Conservation (phyloP, 2,329 filamentous ascomycete species). For the Whalleya microplaca region DNA sequence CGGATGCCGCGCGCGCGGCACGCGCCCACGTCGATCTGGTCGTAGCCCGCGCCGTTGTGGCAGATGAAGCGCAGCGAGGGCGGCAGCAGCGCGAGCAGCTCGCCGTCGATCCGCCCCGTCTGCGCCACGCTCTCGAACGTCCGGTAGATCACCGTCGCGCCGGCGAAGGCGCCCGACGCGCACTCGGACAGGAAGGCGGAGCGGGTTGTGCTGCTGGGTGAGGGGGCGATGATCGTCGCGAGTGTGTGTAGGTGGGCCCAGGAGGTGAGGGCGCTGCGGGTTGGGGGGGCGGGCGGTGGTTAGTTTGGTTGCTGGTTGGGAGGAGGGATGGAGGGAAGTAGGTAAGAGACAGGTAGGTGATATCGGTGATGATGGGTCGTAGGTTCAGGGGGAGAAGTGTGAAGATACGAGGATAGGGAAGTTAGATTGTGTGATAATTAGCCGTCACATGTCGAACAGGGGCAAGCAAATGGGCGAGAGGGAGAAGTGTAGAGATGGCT, state of each 20-base stretch:
- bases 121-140: constrained; percentile 56
- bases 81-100: constrained; percentile 65
- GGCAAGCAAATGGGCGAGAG: neutral
- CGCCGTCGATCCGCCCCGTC: constrained; percentile 72
- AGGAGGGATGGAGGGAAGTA: too few relatives aligned
- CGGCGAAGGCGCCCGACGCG: constrained; percentile 66
- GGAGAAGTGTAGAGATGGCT: neutral
- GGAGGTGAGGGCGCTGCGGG: constrained; percentile 62
- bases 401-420: too few relatives aligned
- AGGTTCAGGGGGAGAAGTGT: too few relatives aligned
- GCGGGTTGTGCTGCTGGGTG: constrained; percentile 60
- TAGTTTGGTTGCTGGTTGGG: neutral
- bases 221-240: constrained; percentile 73
- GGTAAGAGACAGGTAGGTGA: neutral
- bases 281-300: neutral
- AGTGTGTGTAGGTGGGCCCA: constrained; percentile 65
- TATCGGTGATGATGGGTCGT: too few relatives aligned
- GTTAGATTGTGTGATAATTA: too few relatives aligned
- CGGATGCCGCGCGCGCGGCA: constrained; percentile 69
- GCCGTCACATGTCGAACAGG: too few relatives aligned
- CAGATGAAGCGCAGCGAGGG: constrained; percentile 59
- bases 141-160: constrained; percentile 67
- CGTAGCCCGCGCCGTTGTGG: constrained; percentile 79
- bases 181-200: constrained; percentile 72
- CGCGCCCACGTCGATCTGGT: constrained; percentile 75